Evolutionary conservation across 495 filamentous ascomycete genomes (phyloP).

Genomic region (Physcia stellaris): DNA sequence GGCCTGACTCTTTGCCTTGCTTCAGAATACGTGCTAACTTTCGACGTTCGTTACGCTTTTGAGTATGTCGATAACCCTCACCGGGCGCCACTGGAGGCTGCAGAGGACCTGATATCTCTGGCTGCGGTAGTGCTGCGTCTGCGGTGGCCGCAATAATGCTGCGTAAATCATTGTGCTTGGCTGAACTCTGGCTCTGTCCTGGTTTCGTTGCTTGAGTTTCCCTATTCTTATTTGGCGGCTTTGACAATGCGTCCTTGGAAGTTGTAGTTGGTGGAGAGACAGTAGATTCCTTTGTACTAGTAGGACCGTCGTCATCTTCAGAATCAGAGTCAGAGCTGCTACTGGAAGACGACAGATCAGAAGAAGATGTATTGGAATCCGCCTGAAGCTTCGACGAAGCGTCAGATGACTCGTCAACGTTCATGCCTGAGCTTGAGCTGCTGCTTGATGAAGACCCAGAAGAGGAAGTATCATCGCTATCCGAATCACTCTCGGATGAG

Average conservation of each 20-base stretch:
- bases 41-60: constrained; percentile 39
- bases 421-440: constrained; percentile 14
- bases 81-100: constrained; percentile 15
- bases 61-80: constrained; percentile 35
- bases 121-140: too few relatives aligned
- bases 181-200: too few relatives aligned
- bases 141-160: too few relatives aligned
- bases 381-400: neutral
- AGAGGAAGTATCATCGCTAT: constrained; percentile 18
- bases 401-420: constrained; percentile 8
- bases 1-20: constrained; percentile 35
- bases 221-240: too few relatives aligned
- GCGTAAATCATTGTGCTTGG: too few relatives aligned
- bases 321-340: constrained; percentile 19
- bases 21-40: constrained; percentile 32
- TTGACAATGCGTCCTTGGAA: too few relatives aligned
- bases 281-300: too few relatives aligned
- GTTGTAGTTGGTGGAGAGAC: too few relatives aligned
- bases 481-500: constrained; percentile 18
- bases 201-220: too few relatives aligned
- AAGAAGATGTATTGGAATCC: constrained; percentile 5
- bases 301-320: constrained; percentile 15
- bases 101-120: too few relatives aligned
- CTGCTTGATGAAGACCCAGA: constrained; percentile 12
- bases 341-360: constrained; percentile 3